phyloP scores from a whole-genome alignment of 2,329 filamentous ascomycete species.

The Fusarium verticillioides region DNA sequence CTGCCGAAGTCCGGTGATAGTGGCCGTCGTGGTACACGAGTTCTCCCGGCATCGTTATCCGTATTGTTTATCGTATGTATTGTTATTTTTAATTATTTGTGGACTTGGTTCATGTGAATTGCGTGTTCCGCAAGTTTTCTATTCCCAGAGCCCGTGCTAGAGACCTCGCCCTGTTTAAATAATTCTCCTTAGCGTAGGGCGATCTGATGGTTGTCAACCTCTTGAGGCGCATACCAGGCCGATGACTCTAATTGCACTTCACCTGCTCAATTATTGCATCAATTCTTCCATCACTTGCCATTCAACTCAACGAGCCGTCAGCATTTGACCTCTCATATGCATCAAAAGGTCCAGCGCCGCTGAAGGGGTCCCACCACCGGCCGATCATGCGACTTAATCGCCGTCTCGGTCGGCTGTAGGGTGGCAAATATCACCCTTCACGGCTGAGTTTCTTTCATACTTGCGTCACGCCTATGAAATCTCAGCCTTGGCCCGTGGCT shows the following conservation, averaged over 20 bases:
- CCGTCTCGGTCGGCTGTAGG: conserved; percentile 20
- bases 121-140: background rate
- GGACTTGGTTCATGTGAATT: background rate
- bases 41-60: conserved; percentile 33
- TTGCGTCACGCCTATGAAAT: conserved; percentile 30
- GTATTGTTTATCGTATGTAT: background rate
- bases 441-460: conserved; percentile 9
- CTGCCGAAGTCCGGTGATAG: conserved; percentile 39
- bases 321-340: conserved; percentile 18
- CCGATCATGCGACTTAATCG: conserved; percentile 37
- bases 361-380: conserved; percentile 25
- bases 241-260: conserved; percentile 26
- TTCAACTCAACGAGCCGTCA: conserved; percentile 3
- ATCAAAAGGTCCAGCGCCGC: conserved; percentile 3
- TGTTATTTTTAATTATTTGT: conserved; percentile 11
- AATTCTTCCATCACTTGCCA: conserved; percentile 15
- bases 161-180: conserved; percentile 17
- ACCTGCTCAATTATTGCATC: conserved; percentile 5
- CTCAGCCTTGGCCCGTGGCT: conserved; percentile 26
- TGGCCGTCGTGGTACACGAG: conserved; percentile 49
- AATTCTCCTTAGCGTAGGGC: background rate
- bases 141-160: background rate
- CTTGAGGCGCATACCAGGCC: conserved; percentile 2
- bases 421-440: conserved; percentile 33
- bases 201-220: conserved; percentile 12